Evolutionary conservation across 1,284 basidiomycete species (phyloP).

Genomic region (Hypsizygus ulmarius): DNA sequence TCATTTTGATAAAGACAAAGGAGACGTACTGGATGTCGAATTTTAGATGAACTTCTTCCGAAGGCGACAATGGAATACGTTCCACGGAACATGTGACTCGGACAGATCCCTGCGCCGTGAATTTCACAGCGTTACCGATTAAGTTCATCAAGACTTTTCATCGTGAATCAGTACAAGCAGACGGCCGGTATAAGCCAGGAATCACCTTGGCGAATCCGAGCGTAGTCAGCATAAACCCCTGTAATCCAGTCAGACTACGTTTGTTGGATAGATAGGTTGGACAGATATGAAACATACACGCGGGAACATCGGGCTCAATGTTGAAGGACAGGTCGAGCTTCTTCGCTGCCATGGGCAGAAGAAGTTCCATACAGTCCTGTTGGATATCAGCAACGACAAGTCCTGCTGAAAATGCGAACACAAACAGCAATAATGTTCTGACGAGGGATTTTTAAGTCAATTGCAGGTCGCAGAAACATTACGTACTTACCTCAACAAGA

Average conservation of each 20-base stretch:
- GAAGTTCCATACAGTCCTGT: slow-evolving; percentile 70
- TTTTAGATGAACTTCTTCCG: slow-evolving; percentile 52
- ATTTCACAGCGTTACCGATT: slow-evolving; percentile 74
- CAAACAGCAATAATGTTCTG: slow-evolving; percentile 63
- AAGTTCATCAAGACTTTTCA: slow-evolving; percentile 65
- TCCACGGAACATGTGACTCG: slow-evolving; percentile 58
- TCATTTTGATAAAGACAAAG: not conserved
- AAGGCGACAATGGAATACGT: slow-evolving; percentile 23
- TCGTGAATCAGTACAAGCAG: slow-evolving; percentile 7
- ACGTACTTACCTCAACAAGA: slow-evolving; percentile 49
- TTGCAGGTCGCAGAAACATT: not conserved
- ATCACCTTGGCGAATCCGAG: slow-evolving; percentile 66
- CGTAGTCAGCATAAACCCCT: slow-evolving; percentile 73
- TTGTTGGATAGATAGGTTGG: not conserved
- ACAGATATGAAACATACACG: slow-evolving; percentile 40
- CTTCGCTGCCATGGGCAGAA: slow-evolving; percentile 68
- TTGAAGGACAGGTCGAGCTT: slow-evolving; percentile 71
- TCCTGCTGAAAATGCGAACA: not conserved
- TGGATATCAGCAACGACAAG: not conserved
- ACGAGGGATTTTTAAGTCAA: not conserved
- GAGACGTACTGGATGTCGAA: slow-evolving; percentile 58
- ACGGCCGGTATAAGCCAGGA: not conserved
- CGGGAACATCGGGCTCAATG: slow-evolving; percentile 60
- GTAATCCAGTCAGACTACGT: slow-evolving; percentile 4
- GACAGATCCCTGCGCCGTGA: slow-evolving; percentile 61